Evolutionary conservation across 169 alveolate species (phyloP), one percentile per base, ranked within the genome.

Genomic region (Plasmodium cynomolgi): DNA sequence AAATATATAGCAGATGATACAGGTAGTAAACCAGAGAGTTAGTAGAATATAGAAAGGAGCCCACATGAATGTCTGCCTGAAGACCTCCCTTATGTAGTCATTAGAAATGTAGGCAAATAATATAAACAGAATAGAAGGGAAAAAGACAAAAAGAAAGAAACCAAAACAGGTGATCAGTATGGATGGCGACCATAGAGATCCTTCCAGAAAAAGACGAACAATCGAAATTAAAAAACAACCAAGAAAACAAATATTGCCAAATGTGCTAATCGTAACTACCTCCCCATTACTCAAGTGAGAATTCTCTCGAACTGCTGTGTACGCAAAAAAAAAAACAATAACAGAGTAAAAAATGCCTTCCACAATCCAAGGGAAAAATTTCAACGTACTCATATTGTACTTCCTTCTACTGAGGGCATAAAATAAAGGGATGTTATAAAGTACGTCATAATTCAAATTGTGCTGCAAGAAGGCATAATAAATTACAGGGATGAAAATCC

Each of bases 231-330:
- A 90, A 54, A 96, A 73, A 47, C 95, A 29, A 0, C 96, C 96
- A 23, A 96, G 47, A 41, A 95, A 94, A 71, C 96, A 92, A 33
- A 96, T 33, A 20, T 84, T 83, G 3, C 97, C 97, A 96, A 95
- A 96, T 1, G 97, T 91, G 31, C 95, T 92, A 23, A 91, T 91
- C 29, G 95, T 91, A 33, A 91, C 71, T 3, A 91, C 95, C 56
- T 91, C 95, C 15, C 95, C 95, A 91, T 91, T 91, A 47, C 77
- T 81, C 54, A 91, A 82, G 50, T 91, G 95, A 54, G 95, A 91
- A 91, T 81, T 91, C 58, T 91, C 95, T 23, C 77, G 50, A 58
- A 91, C 54, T 72, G 95, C 95, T 82, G 82, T 54, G 75, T 82
- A 81, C 2, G 95, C 73, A 73, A 91, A 91, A 91, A 91, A 91